Base-by-base conservation (phyloP, 352 stramenopile genomes). In the Phytophthora parvispora region DNA sequence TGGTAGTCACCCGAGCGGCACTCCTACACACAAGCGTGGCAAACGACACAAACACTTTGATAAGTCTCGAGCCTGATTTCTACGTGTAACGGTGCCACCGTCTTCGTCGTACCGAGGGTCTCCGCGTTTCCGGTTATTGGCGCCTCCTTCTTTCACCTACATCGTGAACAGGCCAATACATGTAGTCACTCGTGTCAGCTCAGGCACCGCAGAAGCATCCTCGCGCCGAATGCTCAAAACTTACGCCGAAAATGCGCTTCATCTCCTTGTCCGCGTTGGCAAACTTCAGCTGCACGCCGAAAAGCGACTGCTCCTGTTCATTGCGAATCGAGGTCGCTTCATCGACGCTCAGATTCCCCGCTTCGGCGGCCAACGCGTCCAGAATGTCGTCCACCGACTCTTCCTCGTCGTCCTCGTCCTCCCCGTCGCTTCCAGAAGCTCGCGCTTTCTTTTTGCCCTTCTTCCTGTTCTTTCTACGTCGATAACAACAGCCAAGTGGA, bases 211-310 rank as follows among this genome's bases (percentile, higher is more conserved):
- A 16, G 20, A 43, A 43, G 31, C 31, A 36, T 10, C 12, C 12
- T n/a, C n/a, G 31, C 4, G 40, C 25, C 22, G 18, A 13, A 25
- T 47, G 15, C 5, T 0, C 36, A 64, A 29, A 18, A 56, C 78
- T 18, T 63, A 96, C 89, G 22, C 87, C 87, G 75, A 96, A 95
- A 60, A 96, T 92, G 42, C 89, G 86, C 73, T 94, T 95, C 89
- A 96, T 95, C 72, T 96, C 89, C 66, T 91, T 94, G 64, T 96
- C 89, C 18, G 89, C 89, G 53, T 96, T 96, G 50, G 92, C 81
- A 57, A 91, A 84, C 43, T 82, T 77, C 36, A 94, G 67, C 31
- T 95, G 78, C 18, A 94, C 89, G 7, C 78, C 64, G 5, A 96
- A 83, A 1, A 96, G 67, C 16, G 76, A 78, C 47, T 90, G 91